phyloP scores from a whole-genome alignment of 805 yeast species.

The Zygotorulaspora danielsina region DNA sequence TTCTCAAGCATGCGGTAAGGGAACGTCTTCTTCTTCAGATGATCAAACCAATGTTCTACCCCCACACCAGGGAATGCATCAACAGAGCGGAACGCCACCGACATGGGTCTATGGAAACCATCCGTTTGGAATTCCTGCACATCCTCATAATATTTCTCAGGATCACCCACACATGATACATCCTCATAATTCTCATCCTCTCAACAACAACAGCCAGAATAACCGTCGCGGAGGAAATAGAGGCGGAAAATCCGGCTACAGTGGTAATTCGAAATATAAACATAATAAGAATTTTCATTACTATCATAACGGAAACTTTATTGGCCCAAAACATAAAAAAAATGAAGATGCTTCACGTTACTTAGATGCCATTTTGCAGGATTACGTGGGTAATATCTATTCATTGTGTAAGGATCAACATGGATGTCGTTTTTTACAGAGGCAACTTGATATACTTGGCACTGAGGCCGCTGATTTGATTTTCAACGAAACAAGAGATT shows the following conservation, averaged over 20 bases:
- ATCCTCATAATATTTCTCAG: slow-evolving; percentile 25
- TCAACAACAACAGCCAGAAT: slow-evolving; percentile 12
- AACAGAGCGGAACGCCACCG: slow-evolving; percentile 28
- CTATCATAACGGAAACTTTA: slow-evolving; percentile 11
- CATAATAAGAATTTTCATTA: slow-evolving; percentile 13
- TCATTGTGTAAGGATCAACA: slow-evolving; percentile 91
- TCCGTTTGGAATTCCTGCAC: slow-evolving; percentile 31
- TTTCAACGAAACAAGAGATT: slow-evolving; percentile 71
- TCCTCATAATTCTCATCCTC: slow-evolving; percentile 7
- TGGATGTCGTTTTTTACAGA: slow-evolving; percentile 89
- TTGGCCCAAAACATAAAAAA: slow-evolving; percentile 24
- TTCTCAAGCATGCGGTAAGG: slow-evolving; percentile 4
- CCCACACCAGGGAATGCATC: slow-evolving; percentile 15
- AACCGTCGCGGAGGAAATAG: slow-evolving; percentile 21
- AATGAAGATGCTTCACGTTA: slow-evolving; percentile 66
- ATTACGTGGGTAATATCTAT: slow-evolving; percentile 68
- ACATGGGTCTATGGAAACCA: slow-evolving; percentile 35
- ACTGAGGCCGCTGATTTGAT: slow-evolving; percentile 66
- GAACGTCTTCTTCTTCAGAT: background rate
- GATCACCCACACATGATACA: slow-evolving; percentile 20
- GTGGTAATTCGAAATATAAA: slow-evolving; percentile 14
- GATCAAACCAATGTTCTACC: slow-evolving; percentile 1
- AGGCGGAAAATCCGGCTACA: slow-evolving; percentile 17
- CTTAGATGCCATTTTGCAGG: slow-evolving; percentile 60
- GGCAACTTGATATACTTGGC: slow-evolving; percentile 67